Conservation (phyloP, 2,329 filamentous ascomycete genomes). For the Orbilia blumenaviensis region DNA sequence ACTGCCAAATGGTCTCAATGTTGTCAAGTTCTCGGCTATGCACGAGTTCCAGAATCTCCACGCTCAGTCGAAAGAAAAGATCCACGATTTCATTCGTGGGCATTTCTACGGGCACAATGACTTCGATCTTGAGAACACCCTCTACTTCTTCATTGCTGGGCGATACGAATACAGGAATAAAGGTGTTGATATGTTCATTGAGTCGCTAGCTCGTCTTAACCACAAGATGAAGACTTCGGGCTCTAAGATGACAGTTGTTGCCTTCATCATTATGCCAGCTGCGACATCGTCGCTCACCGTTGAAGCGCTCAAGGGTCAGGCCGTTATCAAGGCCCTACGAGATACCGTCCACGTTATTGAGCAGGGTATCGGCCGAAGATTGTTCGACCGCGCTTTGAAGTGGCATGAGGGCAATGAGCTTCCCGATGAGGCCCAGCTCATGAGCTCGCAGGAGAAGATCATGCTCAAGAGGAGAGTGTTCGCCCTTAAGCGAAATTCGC, state of each 20-base stretch:
- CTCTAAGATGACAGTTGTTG: constrained; percentile 92
- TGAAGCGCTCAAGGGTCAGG: constrained; percentile 94
- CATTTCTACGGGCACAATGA: constrained; percentile 99
- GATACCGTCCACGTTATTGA: constrained; percentile 95
- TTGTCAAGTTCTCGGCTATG: constrained; percentile 97
- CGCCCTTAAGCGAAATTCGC: constrained; percentile 89
- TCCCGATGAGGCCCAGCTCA: constrained; percentile 95
- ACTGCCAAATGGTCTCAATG: constrained; percentile 93
- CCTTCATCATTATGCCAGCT: constrained; percentile 98
- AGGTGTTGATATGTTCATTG: constrained; percentile 99
- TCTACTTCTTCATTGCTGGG: constrained; percentile 97
- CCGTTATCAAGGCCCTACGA: constrained; percentile 92
- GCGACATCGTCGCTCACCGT: constrained; percentile 95
- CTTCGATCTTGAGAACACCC: constrained; percentile 93
- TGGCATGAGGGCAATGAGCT: constrained; percentile 95
- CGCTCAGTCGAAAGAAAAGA: constrained; percentile 95
- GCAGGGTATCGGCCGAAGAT: constrained; percentile 86
- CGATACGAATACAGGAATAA: constrained; percentile 99
- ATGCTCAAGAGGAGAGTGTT: constrained; percentile 89
- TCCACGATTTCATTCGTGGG: constrained; percentile 95
- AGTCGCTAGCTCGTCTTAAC: constrained; percentile 92
- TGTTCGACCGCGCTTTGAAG: constrained; percentile 91
- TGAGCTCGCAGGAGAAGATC: constrained; percentile 90
- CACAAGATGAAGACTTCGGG: constrained; percentile 85
- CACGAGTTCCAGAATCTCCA: constrained; percentile 99